Conservation (phyloP, 2,329 filamentous ascomycete species). For the Berkeleyomyces basicola region DNA sequence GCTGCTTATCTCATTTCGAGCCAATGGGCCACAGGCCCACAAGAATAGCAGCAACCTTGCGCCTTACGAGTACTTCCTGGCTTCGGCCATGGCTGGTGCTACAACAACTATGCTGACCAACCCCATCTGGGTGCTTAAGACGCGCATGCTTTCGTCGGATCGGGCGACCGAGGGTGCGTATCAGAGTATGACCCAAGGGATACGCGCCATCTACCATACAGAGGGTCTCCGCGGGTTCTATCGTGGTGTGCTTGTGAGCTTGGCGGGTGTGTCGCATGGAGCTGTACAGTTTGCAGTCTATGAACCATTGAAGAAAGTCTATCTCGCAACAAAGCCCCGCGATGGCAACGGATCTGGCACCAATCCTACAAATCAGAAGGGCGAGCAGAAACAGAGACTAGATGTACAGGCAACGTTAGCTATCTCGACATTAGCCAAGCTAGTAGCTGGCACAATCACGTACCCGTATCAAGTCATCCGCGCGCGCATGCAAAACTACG, state of each 20-base stretch:
- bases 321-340: slow-evolving; percentile 28
- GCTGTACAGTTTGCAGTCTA: slow-evolving; percentile 95
- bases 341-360: slow-evolving; percentile 16
- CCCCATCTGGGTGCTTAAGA: slow-evolving; percentile 96
- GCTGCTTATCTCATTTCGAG: slow-evolving; percentile 22
- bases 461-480: slow-evolving; percentile 93
- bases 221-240: slow-evolving; percentile 77
- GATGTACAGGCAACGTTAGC: slow-evolving; percentile 59
- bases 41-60: slow-evolving; percentile 24
- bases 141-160: slow-evolving; percentile 83
- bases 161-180: slow-evolving; percentile 62
- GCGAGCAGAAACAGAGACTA: slow-evolving; percentile 14
- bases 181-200: slow-evolving; percentile 56
- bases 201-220: slow-evolving; percentile 43
- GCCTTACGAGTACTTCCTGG: slow-evolving; percentile 61
- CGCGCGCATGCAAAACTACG: slow-evolving; percentile 75
- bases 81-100: slow-evolving; percentile 54
- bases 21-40: slow-evolving; percentile 14
- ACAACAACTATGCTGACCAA: slow-evolving; percentile 75
- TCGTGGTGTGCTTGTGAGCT: slow-evolving; percentile 63
- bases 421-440: slow-evolving; percentile 65
- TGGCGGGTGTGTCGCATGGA: slow-evolving; percentile 79
- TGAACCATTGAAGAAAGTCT: slow-evolving; percentile 47
- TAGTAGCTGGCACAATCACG: slow-evolving; percentile 75
- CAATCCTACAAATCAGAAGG: slow-evolving; percentile 4